phyloP scores from a whole-genome alignment of 768 basidiomycete genomes.

The Hypholoma fasciculare region DNA sequence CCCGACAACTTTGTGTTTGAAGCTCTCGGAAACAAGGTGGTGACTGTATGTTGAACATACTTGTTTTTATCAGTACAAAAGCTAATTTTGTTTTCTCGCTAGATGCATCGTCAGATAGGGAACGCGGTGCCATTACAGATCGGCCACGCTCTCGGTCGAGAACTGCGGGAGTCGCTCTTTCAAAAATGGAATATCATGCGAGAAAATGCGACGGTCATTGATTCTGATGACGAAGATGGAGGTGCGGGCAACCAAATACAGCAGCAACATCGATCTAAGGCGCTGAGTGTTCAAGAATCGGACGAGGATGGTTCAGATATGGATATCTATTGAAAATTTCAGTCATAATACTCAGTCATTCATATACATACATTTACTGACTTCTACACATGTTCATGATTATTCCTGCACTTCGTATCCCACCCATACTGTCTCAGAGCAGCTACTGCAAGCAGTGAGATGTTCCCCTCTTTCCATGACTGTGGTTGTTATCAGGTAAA shows the following conservation, averaged over 20 bases:
- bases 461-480: constrained; percentile 74
- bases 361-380: no score
- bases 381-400: neutral
- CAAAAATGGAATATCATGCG: constrained; percentile 47
- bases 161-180: constrained; percentile 53
- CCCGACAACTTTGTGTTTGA: constrained; percentile 72
- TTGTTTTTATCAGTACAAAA: neutral
- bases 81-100: neutral
- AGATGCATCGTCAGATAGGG: constrained; percentile 84
- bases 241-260: no score
- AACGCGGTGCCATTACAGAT: constrained; percentile 78
- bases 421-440: constrained; percentile 86
- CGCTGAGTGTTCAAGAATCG: no score
- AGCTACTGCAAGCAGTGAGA: constrained; percentile 69
- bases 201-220: constrained; percentile 36
- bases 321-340: no score
- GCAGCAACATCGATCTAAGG: no score
- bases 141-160: constrained; percentile 61
- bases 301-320: no score
- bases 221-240: constrained; percentile 16
- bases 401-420: constrained; percentile 65
- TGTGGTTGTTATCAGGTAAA: constrained; percentile 53
- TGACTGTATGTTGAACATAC: constrained; percentile 48
- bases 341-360: no score
- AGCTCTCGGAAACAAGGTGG: constrained; percentile 49